phyloP scores from a whole-genome alignment of 805 yeast species.

The Clavispora asparagi region DNA sequence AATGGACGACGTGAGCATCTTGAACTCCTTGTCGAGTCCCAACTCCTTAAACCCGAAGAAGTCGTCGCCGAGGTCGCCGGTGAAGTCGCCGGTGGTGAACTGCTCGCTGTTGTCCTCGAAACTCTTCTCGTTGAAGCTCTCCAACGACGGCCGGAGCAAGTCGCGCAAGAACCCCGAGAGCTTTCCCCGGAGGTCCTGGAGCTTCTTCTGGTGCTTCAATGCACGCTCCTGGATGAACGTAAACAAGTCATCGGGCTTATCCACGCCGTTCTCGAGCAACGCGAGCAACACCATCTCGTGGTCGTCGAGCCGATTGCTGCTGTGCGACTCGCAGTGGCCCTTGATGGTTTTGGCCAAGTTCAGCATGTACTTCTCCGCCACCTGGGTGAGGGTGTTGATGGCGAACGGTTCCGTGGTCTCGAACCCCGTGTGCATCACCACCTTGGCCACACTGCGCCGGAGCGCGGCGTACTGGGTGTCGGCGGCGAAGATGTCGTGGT shows the following conservation, averaged over 20 bases:
- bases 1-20: conserved; percentile 74
- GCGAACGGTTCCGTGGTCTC: conserved; percentile 79
- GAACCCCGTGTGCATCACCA: conserved; percentile 89
- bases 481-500: conserved; percentile 58
- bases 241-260: conserved; percentile 70
- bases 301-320: conserved; percentile 36
- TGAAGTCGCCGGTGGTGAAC: conserved; percentile 90
- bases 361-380: conserved; percentile 75
- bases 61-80: conserved; percentile 92
- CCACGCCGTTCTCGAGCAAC: conserved; percentile 81
- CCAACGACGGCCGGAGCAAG: conserved; percentile 72
- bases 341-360: conserved; percentile 70
- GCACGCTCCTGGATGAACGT: conserved; percentile 70
- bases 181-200: conserved; percentile 62
- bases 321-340: conserved; percentile 61
- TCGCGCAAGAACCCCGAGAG: conserved; percentile 72
- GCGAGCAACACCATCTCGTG: conserved; percentile 53
- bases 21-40: conserved; percentile 90
- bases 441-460: conserved; percentile 64
- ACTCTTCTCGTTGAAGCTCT: conserved; percentile 68
- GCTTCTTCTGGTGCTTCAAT: conserved; percentile 60
- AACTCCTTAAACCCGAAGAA: conserved; percentile 95
- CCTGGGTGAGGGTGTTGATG: conserved; percentile 69
- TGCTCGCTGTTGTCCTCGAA: conserved; percentile 91
- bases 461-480: conserved; percentile 62